A percentile compares a stretch with the other conserved stretches of the same genome.
Conservation (phyloP, 2,329 filamentous ascomycete genomes). For the Trichoderma endophyticum region DNA sequence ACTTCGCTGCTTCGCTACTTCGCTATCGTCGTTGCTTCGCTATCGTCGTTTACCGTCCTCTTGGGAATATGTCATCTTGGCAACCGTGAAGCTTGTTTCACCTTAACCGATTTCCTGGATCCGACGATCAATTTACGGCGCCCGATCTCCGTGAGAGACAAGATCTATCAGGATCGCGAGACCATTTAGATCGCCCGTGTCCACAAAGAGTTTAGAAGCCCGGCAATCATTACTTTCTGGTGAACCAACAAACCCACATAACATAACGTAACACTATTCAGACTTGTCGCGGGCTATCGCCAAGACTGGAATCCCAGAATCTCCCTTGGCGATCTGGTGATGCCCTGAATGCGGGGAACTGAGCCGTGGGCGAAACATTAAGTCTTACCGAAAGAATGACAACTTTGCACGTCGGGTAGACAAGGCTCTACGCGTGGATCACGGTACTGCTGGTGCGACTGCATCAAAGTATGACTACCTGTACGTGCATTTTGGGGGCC, state of each 20-base stretch:
- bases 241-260: neutral
- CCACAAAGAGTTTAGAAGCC: neutral
- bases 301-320: neutral
- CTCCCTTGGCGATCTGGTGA: neutral
- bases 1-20: neutral
- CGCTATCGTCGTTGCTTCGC: neutral
- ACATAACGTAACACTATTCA: neutral
- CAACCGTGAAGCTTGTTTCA: neutral
- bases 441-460: neutral
- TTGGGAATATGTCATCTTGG: neutral
- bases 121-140: neutral
- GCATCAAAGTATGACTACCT: neutral
- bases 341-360: neutral
- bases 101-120: constrained; percentile 11
- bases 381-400: neutral
- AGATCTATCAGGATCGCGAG: neutral
- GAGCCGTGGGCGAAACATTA: neutral
- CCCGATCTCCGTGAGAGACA: neutral
- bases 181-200: neutral
- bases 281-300: neutral
- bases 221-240: neutral
- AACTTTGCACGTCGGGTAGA: neutral
- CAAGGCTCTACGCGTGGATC: neutral
- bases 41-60: neutral
- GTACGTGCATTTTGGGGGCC: neutral